Conservation (phyloP, 2,329 filamentous ascomycete genomes). For the Apiospora malaysiana region DNA sequence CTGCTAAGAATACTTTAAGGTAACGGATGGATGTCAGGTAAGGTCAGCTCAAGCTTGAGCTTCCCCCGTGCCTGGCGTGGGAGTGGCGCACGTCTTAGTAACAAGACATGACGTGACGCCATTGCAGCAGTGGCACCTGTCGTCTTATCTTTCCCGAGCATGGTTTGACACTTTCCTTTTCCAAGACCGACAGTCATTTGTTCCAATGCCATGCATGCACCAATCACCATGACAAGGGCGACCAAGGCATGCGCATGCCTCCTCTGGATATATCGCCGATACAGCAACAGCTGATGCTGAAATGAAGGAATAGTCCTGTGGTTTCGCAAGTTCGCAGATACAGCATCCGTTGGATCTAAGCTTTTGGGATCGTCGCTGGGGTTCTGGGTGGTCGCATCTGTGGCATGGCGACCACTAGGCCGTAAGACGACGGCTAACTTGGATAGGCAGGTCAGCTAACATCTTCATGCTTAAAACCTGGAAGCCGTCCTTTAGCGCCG, state of each 20-base stretch:
- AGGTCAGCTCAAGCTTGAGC: not conserved
- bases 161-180: not conserved
- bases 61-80: not conserved
- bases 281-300: not conserved
- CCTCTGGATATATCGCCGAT: not conserved
- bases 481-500: not conserved
- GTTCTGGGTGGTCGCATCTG: not conserved
- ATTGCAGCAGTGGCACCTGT: not conserved
- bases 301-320: not conserved
- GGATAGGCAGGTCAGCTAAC: slow-evolving; percentile 6
- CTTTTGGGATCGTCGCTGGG: slow-evolving; percentile 1
- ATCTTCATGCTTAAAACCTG: not conserved
- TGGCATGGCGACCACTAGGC: not conserved
- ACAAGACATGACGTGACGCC: not conserved
- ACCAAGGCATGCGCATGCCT: not conserved
- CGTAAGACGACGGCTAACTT: not conserved
- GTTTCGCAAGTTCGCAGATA: no score
- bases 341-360: not conserved
- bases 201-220: not conserved
- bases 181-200: not conserved
- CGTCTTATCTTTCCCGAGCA: slow-evolving; percentile 3
- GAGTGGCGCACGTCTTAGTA: not conserved
- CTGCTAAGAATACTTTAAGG: not conserved
- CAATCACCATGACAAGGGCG: not conserved
- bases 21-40: not conserved